A percentile compares a stretch with the other conserved stretches of the same genome.
These are phyloP conservation scores for Sarcodon sp. DNA, from an alignment of 768 basidiomycete species.

Conservation along the genomic window DNA sequence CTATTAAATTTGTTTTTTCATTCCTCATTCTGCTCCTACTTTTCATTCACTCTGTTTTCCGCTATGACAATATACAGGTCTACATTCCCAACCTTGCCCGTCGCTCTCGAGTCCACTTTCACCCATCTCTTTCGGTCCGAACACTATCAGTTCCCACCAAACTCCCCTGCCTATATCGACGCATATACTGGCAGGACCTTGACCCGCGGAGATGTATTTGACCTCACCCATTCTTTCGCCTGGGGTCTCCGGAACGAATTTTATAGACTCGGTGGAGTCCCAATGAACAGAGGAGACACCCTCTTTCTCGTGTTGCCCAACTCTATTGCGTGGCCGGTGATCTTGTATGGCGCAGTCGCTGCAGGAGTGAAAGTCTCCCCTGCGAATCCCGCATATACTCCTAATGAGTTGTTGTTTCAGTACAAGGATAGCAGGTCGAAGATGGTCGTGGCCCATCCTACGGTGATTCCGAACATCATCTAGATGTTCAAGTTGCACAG, in stretches of 20 bases:
- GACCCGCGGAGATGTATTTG: constrained; percentile 39
- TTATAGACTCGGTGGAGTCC: constrained; percentile 6
- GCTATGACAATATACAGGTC: constrained; percentile 32
- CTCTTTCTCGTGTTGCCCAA: constrained; percentile 61
- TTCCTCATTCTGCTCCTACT: too few relatives aligned
- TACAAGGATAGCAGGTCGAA: constrained; percentile 53
- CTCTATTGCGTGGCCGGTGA: constrained; percentile 41
- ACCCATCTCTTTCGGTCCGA: constrained; percentile 29
- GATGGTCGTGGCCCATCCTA: constrained; percentile 47
- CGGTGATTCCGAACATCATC: constrained; percentile 37
- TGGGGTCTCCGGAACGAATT: constrained; percentile 34
- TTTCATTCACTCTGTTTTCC: too few relatives aligned
- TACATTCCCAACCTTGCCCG: constrained; percentile 21
- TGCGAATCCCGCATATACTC: constrained; percentile 60
- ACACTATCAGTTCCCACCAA: constrained; percentile 8
- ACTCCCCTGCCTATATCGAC: constrained; percentile 48
- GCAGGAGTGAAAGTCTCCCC: constrained; percentile 60
- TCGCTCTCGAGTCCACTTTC: constrained; percentile 32
- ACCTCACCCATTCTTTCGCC: constrained; percentile 42
- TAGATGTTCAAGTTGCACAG: constrained; percentile 43
- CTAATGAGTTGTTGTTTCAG: constrained; percentile 60
- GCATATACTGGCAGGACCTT: constrained; percentile 42
- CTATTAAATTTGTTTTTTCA: too few relatives aligned
- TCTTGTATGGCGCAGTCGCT: constrained; percentile 36
- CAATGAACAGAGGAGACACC: constrained; percentile 36